These are phyloP conservation scores for Phytophthora pinifolia DNA, from an alignment of 352 stramenopile genomes.

Conservation along the genomic window DNA sequence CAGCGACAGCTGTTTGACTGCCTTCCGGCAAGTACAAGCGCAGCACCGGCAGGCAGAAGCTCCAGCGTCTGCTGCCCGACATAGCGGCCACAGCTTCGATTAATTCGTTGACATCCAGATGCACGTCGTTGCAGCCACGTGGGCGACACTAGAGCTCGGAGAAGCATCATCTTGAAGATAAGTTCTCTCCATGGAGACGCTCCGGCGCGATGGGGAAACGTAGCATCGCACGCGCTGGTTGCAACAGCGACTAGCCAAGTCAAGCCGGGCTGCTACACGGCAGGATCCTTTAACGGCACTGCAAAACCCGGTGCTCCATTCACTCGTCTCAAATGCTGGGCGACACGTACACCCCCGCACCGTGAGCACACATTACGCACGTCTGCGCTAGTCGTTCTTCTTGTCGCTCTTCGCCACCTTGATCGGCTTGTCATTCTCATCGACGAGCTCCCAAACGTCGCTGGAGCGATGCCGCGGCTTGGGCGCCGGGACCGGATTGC, in stretches of 20 bases:
- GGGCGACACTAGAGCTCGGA: too few species aligned
- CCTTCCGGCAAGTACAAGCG: not conserved
- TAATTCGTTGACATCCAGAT: not conserved
- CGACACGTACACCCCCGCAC: conserved; percentile 1
- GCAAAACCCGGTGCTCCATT: conserved; percentile 16
- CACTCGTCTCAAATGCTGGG: conserved; percentile 17
- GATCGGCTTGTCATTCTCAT: conserved; percentile 38
- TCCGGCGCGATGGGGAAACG: conserved; percentile 7
- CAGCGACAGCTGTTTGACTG: conserved; percentile 5
- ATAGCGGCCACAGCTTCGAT: conserved; percentile 7
- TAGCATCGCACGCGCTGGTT: conserved; percentile 17
- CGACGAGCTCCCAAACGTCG: conserved; percentile 53
- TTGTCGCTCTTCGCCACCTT: conserved; percentile 23
- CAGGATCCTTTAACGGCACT: conserved; percentile 14
- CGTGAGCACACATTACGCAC: conserved; percentile 1
- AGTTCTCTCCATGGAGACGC: conserved; percentile 10
- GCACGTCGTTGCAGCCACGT: not conserved
- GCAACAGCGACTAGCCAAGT: conserved; percentile 23
- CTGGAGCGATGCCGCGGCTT: conserved; percentile 35
- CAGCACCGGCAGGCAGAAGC: conserved; percentile 3
- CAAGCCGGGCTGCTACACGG: conserved; percentile 16
- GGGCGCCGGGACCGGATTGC: conserved; percentile 26
- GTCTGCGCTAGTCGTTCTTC: conserved; percentile 30
- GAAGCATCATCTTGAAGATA: conserved; percentile 8
- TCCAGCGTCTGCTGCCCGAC: conserved; percentile 15